These are phyloP conservation scores for Penicillium sp. DNA, from an alignment of 2,329 filamentous ascomycete species.

Conservation along the genomic window DNA sequence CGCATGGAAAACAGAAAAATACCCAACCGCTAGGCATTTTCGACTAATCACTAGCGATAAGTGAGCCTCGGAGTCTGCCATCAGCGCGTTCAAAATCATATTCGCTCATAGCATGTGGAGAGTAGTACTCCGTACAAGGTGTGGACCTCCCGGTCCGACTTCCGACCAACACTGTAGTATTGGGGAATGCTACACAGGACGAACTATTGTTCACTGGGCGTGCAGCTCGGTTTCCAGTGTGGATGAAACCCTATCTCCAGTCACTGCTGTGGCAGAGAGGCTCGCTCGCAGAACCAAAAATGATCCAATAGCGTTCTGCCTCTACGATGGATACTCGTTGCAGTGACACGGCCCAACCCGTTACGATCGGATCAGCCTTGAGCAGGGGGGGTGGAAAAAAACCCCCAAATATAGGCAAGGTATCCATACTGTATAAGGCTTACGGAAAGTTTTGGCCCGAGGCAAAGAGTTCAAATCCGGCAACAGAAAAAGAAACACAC, in stretches of 20 bases:
- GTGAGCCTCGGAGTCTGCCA: not conserved
- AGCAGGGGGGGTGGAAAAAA: not conserved
- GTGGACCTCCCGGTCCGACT: conserved; percentile 5
- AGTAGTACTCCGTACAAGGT: not conserved
- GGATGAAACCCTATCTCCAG: conserved; percentile 6
- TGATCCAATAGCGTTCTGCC: not conserved
- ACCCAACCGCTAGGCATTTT: not conserved
- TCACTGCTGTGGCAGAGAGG: not conserved
- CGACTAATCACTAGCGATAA: not conserved
- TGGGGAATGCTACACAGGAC: conserved; percentile 1
- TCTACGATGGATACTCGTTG: conserved; percentile 3
- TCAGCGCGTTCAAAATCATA: conserved; percentile 9
- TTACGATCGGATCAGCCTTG: conserved; percentile 6
- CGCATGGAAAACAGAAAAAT: not conserved
- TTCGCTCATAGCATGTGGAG: conserved; percentile 9
- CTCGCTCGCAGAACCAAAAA: conserved; percentile 6
- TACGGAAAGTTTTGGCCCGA: no score
- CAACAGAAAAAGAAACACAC: conserved; percentile 6
- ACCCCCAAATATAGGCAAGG: not conserved
- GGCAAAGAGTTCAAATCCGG: not conserved
- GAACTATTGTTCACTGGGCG: not conserved
- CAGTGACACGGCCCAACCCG: conserved; percentile 20
- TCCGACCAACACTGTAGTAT: conserved; percentile 5
- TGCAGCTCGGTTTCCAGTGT: not conserved
- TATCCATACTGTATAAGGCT: not conserved